Conservation (phyloP, 2,329 filamentous ascomycete species). For the Thermochaetoides dissita region DNA sequence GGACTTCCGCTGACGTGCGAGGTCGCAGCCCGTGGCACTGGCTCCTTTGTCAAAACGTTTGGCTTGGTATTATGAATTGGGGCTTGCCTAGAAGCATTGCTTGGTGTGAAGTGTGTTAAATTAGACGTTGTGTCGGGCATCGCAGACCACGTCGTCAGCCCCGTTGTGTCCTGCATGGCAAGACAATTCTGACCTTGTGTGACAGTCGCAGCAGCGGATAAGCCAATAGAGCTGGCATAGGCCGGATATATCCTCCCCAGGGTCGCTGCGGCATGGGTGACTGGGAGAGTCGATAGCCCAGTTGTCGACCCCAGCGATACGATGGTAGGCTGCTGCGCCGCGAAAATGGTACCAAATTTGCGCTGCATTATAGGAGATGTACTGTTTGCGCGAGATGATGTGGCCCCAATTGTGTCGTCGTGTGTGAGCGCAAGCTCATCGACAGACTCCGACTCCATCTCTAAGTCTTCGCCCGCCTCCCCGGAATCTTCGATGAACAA, state of each 20-base stretch:
- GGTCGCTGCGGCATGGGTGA: background rate
- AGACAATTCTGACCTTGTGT: background rate
- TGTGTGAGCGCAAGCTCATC: slow-evolving; percentile 4
- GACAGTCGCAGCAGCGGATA: too few relatives aligned
- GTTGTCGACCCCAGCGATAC: too few relatives aligned
- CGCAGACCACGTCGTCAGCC: too few relatives aligned
- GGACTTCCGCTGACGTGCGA: background rate
- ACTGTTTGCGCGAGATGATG: slow-evolving; percentile 11
- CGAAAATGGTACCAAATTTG: background rate
- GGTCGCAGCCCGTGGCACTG: background rate
- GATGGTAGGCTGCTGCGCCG: too few relatives aligned
- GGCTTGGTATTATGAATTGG: background rate
- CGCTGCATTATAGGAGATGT: background rate
- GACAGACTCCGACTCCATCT: slow-evolving; percentile 5
- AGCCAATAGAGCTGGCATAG: slow-evolving; percentile 4
- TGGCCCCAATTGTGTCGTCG: background rate
- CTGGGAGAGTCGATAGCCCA: background rate
- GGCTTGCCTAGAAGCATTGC: background rate
- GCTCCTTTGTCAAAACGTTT: background rate
- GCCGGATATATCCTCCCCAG: slow-evolving; percentile 4
- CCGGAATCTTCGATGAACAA: background rate
- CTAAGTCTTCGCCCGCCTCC: slow-evolving; percentile 3
- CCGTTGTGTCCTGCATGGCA: background rate
- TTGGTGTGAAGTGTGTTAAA: too few relatives aligned
- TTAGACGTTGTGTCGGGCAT: too few relatives aligned